Evolutionary conservation across 805 yeast species (phyloP).

Genomic region (Kodamaea hsintzibuensis): DNA sequence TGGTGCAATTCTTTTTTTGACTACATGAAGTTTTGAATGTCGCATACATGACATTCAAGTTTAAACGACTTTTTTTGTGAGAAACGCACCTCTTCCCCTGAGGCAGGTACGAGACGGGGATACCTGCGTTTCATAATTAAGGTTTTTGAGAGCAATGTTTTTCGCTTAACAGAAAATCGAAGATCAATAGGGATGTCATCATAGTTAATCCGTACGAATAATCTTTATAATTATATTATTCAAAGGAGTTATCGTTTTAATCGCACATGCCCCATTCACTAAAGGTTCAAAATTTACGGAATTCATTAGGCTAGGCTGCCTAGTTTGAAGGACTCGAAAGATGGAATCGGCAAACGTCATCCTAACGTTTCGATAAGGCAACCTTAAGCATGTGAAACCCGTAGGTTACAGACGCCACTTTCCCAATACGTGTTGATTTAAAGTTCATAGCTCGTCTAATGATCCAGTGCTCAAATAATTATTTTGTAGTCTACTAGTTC

Average conservation of each 20-base stretch:
- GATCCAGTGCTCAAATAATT: background rate
- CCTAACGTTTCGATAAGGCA: background rate
- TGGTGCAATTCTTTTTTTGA: slow-evolving; percentile 21
- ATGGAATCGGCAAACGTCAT: background rate
- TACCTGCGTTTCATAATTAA: background rate
- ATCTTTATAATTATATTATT: background rate
- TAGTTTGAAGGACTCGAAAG: background rate
- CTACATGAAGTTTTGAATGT: no score
- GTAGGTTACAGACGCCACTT: background rate
- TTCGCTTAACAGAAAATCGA: no score
- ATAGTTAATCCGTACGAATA: no score
- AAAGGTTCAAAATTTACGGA: background rate
- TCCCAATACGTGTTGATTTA: background rate
- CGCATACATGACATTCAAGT: background rate
- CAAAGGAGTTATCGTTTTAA: background rate
- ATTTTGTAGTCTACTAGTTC: background rate
- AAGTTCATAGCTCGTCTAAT: background rate
- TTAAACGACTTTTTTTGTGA: background rate
- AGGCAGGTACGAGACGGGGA: background rate
- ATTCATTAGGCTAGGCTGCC: background rate
- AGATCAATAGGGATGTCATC: no score
- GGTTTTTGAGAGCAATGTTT: background rate
- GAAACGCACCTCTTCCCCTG: background rate
- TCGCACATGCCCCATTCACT: background rate
- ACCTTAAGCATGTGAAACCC: background rate